These are phyloP conservation scores for Russula abietina DNA, from an alignment of 768 basidiomycete genomes.

Conservation along the genomic window DNA sequence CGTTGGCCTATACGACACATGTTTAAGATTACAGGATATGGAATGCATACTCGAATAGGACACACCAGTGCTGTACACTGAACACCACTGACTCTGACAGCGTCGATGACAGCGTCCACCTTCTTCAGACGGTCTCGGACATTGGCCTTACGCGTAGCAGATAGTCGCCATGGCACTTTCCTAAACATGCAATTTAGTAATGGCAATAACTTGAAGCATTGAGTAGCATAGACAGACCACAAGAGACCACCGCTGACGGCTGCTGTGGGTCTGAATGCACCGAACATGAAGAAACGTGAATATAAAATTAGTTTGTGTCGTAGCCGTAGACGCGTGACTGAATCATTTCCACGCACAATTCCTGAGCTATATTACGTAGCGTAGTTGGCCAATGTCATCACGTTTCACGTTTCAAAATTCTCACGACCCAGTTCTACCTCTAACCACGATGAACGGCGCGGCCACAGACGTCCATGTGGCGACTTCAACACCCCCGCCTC, in stretches of 20 bases:
- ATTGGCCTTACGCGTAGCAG: slow-evolving; percentile 87
- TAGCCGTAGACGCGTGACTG: background rate
- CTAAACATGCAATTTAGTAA: slow-evolving; percentile 38
- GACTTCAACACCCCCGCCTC: slow-evolving; percentile 22
- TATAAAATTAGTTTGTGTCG: background rate
- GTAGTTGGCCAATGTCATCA: too few relatives aligned
- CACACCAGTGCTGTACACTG: slow-evolving; percentile 70
- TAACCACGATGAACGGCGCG: slow-evolving; percentile 24
- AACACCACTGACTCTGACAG: slow-evolving; percentile 77
- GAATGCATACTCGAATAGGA: slow-evolving; percentile 16
- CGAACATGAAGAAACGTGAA: slow-evolving; percentile 65
- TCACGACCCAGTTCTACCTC: slow-evolving; percentile 18
- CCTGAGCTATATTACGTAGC: too few relatives aligned
- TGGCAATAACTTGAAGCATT: too few relatives aligned
- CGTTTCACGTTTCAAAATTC: too few relatives aligned
- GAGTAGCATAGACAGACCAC: slow-evolving; percentile 48
- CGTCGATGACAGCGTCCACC: slow-evolving; percentile 90
- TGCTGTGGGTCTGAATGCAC: slow-evolving; percentile 71
- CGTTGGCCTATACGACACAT: slow-evolving; percentile 41
- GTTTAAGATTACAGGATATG: background rate
- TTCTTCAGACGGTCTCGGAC: slow-evolving; percentile 82
- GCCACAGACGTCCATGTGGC: background rate
- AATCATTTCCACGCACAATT: too few relatives aligned
- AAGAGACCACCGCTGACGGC: slow-evolving; percentile 71
- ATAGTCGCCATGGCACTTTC: slow-evolving; percentile 94